phyloP scores from a whole-genome alignment of 192 early-diverging fungal genomes.

The Rhizophlyctis rosea region DNA sequence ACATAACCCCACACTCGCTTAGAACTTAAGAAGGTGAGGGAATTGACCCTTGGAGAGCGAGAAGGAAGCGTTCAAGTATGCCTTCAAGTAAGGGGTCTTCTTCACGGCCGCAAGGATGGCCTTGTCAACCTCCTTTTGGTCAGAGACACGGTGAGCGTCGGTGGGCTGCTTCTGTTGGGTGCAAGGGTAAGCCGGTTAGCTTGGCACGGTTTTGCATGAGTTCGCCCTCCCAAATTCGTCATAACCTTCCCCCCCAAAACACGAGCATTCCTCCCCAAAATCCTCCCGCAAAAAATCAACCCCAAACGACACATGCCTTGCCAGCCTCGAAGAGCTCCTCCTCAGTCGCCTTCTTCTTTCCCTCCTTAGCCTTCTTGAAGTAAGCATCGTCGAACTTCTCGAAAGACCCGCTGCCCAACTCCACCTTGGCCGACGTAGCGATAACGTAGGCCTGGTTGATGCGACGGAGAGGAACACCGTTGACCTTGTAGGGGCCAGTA shows the following conservation, averaged over 20 bases:
- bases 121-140: constrained; percentile 92
- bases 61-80: constrained; percentile 88
- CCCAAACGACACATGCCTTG: constrained; percentile 34
- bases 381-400: constrained; percentile 89
- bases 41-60: constrained; percentile 93
- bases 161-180: constrained; percentile 79
- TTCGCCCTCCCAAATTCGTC: constrained; percentile 1
- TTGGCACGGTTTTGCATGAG: no score
- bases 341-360: constrained; percentile 76
- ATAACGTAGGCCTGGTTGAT: constrained; percentile 99
- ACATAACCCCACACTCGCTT: no score
- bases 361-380: constrained; percentile 80
- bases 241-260: no score
- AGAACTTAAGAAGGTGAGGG: constrained; percentile 95
- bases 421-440: constrained; percentile 98
- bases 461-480: constrained; percentile 96
- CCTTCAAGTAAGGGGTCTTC: constrained; percentile 82
- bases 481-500: constrained; percentile 96
- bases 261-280: not conserved
- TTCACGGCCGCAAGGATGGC: constrained; percentile 71
- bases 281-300: not conserved
- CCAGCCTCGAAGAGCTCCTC: constrained; percentile 84
- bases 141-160: constrained; percentile 73
- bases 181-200: not conserved
- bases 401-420: constrained; percentile 73